phyloP scores from a whole-genome alignment of 164 flowering plant genomes.

The Magnolia sinica region DNA sequence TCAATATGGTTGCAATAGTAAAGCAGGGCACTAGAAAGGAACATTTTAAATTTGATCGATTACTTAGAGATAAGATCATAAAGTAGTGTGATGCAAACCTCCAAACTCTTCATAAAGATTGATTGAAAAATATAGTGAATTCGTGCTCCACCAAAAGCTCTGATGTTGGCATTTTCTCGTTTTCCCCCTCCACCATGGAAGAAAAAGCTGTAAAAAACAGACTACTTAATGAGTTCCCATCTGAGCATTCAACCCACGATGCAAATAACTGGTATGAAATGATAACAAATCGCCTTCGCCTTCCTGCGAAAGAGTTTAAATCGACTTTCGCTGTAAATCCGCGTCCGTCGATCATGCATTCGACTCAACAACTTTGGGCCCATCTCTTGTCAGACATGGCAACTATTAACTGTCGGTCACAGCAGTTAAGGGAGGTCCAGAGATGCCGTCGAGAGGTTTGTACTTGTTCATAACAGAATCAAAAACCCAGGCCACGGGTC shows the following conservation, averaged over 20 bases:
- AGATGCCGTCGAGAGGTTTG: too few relatives aligned
- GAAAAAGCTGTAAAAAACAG: conserved; percentile 62
- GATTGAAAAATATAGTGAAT: too few relatives aligned
- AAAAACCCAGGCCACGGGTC: too few relatives aligned
- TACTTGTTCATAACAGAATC: too few relatives aligned
- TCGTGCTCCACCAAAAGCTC: conserved; percentile 91
- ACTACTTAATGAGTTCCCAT: not conserved
- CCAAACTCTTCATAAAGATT: too few relatives aligned
- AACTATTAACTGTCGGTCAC: too few relatives aligned
- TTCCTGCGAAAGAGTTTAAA: too few relatives aligned
- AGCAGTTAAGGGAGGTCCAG: too few relatives aligned
- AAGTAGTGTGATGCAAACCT: conserved; percentile 32
- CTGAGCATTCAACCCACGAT: conserved; percentile 4
- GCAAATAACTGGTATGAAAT: not conserved
- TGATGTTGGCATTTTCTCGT: conserved; percentile 88
- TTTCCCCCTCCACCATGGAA: conserved; percentile 92
- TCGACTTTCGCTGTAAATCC: too few relatives aligned
- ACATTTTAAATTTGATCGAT: not conserved
- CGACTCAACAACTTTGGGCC: too few relatives aligned
- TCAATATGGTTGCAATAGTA: not conserved
- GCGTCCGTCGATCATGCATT: too few relatives aligned
- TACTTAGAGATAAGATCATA: not conserved
- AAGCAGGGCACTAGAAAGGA: not conserved
- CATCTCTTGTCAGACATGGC: too few relatives aligned
- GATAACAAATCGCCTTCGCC: not conserved